Evolutionary conservation across 257 asterid genomes (phyloP), one percentile per base, ranked within the genome.

Genomic region (Solanum chiquidenum): DNA sequence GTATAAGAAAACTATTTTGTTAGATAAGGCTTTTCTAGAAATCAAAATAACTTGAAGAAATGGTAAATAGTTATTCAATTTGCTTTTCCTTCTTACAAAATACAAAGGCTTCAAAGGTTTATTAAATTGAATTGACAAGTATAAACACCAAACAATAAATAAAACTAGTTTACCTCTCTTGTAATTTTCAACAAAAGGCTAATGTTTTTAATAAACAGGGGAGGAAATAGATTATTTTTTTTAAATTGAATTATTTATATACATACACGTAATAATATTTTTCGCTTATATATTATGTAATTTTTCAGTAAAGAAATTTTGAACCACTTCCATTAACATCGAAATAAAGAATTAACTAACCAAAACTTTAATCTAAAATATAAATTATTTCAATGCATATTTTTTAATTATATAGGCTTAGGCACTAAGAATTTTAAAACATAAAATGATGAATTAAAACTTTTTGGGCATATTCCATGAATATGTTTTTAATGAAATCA

Each of bases 381-480:
- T 3, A 9, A 72, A 72, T 31, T 73, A 73, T 20, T 72, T 20
- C 42, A 73, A 20, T 74, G 20, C 20, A n/a, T 9, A 10, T 62
- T 60, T 23, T 23, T 3, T 3, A 60, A 9, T 23, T 23, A 62
- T 62, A 62, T 62, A 62, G 31, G 13, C 71, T 62, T 62, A n/a
- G 31, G 71, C 71, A 62, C 29, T n/a, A n/a, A n/a, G 16, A n/a
- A n/a, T n/a, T 62, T 62, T n/a, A 62, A 62, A n/a, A 23, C 33
- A 37, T 76, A 80, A 46, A 18, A 80, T 21, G 73, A 80, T 82
- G 83, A 6, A 34, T 82, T 55, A 14, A 80, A 87, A 87, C 66
- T 62, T 40, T 87, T 87, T 27, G 49, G 58, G 92, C 92, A 90
- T 93, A 90, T 90, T 91, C 94, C 88, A 34, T 55, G 89, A 85